These are phyloP conservation scores for Pueraria montana DNA, from an alignment of 306 rosid genomes.

Conservation along the genomic window DNA sequence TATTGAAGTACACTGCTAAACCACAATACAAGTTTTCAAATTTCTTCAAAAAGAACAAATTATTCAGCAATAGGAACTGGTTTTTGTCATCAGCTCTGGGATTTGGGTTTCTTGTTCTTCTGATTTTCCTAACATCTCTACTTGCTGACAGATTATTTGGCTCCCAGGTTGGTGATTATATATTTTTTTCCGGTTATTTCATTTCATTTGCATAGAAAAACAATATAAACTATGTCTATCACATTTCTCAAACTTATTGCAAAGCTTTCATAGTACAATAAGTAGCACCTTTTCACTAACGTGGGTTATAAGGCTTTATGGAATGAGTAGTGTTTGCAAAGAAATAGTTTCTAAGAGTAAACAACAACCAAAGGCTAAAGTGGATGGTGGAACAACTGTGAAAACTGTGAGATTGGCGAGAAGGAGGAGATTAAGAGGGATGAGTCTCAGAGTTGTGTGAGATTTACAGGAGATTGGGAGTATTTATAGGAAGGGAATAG, in stretches of 20 bases:
- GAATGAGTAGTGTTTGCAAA: neutral
- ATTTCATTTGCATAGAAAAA: neutral
- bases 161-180: conserved; percentile 66
- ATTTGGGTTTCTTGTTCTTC: conserved; percentile 66
- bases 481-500: neutral
- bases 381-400: neutral
- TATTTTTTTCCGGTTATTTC: neutral
- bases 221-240: neutral
- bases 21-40: conserved; percentile 56
- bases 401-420: too few species aligned
- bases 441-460: neutral
- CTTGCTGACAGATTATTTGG: conserved; percentile 60
- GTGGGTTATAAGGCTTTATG: neutral
- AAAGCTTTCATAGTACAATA: neutral
- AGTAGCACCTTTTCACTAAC: neutral
- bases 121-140: conserved; percentile 67
- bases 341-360: neutral
- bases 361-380: neutral
- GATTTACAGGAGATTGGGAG: neutral
- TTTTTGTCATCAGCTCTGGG: conserved; percentile 71
- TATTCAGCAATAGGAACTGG: conserved; percentile 67
- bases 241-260: neutral
- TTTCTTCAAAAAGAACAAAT: conserved; percentile 56
- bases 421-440: neutral
- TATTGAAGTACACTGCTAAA: conserved; percentile 73